These are phyloP conservation scores for Akanthomyces muscarius DNA, from an alignment of 2,329 filamentous ascomycete genomes.

Conservation along the genomic window DNA sequence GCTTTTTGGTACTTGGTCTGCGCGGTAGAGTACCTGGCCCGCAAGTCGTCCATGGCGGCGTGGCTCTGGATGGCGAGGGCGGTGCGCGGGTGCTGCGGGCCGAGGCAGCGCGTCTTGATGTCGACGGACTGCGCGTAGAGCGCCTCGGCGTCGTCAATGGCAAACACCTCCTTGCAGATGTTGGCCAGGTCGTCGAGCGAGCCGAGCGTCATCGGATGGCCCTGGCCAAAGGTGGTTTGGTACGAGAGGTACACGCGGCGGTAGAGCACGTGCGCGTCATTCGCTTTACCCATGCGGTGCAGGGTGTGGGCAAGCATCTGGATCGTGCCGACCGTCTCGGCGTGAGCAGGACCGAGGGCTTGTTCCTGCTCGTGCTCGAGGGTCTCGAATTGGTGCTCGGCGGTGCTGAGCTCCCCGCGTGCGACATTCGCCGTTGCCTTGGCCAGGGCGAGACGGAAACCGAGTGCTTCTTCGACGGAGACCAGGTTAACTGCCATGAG, in stretches of 20 bases:
- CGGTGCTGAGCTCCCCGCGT: constrained; percentile 21
- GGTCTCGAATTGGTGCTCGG: constrained; percentile 22
- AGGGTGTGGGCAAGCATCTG: constrained; percentile 25
- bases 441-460: constrained; percentile 24
- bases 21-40: constrained; percentile 22
- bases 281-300: constrained; percentile 23
- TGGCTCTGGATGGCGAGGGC: constrained; percentile 25
- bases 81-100: constrained; percentile 23
- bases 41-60: constrained; percentile 26
- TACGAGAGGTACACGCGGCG: constrained; percentile 26
- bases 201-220: constrained; percentile 27
- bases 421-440: constrained; percentile 23
- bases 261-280: constrained; percentile 26
- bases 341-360: constrained; percentile 23
- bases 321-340: constrained; percentile 25
- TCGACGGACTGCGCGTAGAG: constrained; percentile 27
- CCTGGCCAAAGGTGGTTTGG: constrained; percentile 25
- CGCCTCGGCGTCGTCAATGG: constrained; percentile 27
- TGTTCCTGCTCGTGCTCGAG: constrained; percentile 25
- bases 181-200: constrained; percentile 27
- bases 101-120: constrained; percentile 23
- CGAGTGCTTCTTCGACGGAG: constrained; percentile 24
- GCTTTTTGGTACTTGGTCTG: constrained; percentile 23
- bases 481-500: constrained; percentile 22
- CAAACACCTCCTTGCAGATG: constrained; percentile 23